Evolutionary conservation across 176 grass and related monocot species (phyloP), one percentile per base, ranked within the genome.

Genomic region (Cymbopogon citratus): DNA sequence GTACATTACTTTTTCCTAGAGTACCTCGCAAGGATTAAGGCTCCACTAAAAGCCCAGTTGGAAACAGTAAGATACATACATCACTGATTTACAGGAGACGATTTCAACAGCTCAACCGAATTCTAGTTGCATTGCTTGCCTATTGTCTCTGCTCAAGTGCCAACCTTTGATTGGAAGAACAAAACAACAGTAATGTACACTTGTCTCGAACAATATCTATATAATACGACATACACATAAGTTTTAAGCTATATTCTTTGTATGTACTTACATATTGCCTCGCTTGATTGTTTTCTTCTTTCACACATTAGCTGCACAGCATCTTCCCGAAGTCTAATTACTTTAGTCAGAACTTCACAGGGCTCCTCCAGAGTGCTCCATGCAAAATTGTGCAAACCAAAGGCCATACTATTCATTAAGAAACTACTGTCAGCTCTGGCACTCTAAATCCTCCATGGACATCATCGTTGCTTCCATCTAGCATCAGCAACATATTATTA

Each of bases 391-490:
- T 80, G 78, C 29, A 68, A 52, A 68, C 11, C 6, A 64, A 80
- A 24, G 77, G 13, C 27, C 63, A 80, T 15, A 21, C 44, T 33
- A 38, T 69, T 54, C 44, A 28, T 40, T 18, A 6, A 60, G 14
- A 59, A 59, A 33, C 52, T 62, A 33, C 67, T 66, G 66, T 56
- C 87, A 87, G 60, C 39, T 69, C 81, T 83, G 39, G 73, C 51
- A 56, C 29, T 49, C 51, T 60, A 25, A 45, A 73, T 51, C 48
- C 15, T 60, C 59, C 43, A 65, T 40, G 63, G 36, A 63, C 49
- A 51, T 44, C 71, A 10, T 69, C 31, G 5, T 43, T 60, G 16
- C 29, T 75, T 29, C 73, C 27, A 86, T n/a, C 62, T 83, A 54
- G 6, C 38, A 81, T 12, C 14, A 63, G 31, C 26, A 67, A 67